A percentile compares a stretch with the other conserved stretches of the same genome.
These are phyloP conservation scores for Cairneyella variabilis DNA, from an alignment of 495 filamentous ascomycete genomes.

Conservation along the genomic window DNA sequence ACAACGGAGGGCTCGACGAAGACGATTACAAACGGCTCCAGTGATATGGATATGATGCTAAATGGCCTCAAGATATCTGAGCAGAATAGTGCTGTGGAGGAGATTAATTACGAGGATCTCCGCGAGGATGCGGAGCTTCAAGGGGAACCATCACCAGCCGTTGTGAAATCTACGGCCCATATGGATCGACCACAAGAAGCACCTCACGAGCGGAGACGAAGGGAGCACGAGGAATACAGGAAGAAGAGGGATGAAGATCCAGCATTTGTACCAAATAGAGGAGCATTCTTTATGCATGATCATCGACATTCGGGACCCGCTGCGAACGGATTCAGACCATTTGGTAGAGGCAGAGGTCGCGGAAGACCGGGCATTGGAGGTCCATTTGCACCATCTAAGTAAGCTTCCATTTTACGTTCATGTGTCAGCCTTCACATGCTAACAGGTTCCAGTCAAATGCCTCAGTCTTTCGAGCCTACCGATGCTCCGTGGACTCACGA, in stretches of 20 bases:
- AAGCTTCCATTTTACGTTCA: slow-evolving; percentile 28
- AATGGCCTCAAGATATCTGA: slow-evolving; percentile 71
- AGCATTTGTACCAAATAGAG: slow-evolving; percentile 90
- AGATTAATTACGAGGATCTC: slow-evolving; percentile 26
- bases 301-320: slow-evolving; percentile 73
- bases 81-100: slow-evolving; percentile 31
- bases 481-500: slow-evolving; percentile 88
- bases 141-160: slow-evolving; percentile 19
- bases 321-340: slow-evolving; percentile 72
- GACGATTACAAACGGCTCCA: slow-evolving; percentile 30
- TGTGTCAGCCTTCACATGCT: slow-evolving; percentile 1
- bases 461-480: slow-evolving; percentile 48
- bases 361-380: slow-evolving; percentile 50
- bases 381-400: slow-evolving; percentile 57
- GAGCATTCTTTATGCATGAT: slow-evolving; percentile 96
- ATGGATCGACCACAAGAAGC: slow-evolving; percentile 42
- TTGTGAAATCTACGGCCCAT: slow-evolving; percentile 24
- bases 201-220: slow-evolving; percentile 63
- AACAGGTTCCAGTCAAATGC: slow-evolving; percentile 21
- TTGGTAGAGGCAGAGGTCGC: slow-evolving; percentile 55
- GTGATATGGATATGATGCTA: slow-evolving; percentile 87
- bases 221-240: slow-evolving; percentile 87
- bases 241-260: slow-evolving; percentile 86
- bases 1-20: slow-evolving; percentile 20
- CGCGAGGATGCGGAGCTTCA: slow-evolving; percentile 29